phyloP scores from a whole-genome alignment of 2,329 filamentous ascomycete genomes.

The Penicillium sp. region DNA sequence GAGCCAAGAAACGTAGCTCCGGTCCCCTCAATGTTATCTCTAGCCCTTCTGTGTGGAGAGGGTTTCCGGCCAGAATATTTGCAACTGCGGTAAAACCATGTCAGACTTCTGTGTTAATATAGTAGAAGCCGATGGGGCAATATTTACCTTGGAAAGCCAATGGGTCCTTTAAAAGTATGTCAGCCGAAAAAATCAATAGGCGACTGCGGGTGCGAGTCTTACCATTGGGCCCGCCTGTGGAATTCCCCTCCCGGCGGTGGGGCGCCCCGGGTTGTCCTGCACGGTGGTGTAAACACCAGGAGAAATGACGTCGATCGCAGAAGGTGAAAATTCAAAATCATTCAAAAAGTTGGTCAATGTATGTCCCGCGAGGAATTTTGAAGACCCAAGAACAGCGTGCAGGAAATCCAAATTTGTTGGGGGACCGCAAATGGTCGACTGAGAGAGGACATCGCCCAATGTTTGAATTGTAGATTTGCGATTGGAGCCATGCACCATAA shows the following conservation, averaged over 20 bases:
- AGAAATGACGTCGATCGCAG: constrained; percentile 59
- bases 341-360: constrained; percentile 61
- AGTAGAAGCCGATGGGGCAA: not conserved
- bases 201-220: not conserved
- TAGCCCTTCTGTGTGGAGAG: constrained; percentile 53
- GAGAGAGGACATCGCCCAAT: constrained; percentile 47
- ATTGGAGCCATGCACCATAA: constrained; percentile 56
- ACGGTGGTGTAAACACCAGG: constrained; percentile 61
- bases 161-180: constrained; percentile 45
- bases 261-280: constrained; percentile 62
- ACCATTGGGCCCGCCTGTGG: constrained; percentile 60
- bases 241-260: constrained; percentile 59
- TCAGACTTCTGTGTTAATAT: not conserved
- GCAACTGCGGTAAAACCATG: constrained; percentile 41
- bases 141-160: constrained; percentile 48
- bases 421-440: constrained; percentile 55
- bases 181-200: not conserved
- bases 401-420: constrained; percentile 62
- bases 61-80: constrained; percentile 63
- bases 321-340: constrained; percentile 52
- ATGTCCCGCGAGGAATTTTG: constrained; percentile 51
- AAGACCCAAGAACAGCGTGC: constrained; percentile 48
- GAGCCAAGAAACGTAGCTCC: constrained; percentile 57
- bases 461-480: constrained; percentile 46
- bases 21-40: constrained; percentile 65